These are phyloP conservation scores for Canavalia gladiata DNA, from an alignment of 306 rosid genomes.

Conservation along the genomic window DNA sequence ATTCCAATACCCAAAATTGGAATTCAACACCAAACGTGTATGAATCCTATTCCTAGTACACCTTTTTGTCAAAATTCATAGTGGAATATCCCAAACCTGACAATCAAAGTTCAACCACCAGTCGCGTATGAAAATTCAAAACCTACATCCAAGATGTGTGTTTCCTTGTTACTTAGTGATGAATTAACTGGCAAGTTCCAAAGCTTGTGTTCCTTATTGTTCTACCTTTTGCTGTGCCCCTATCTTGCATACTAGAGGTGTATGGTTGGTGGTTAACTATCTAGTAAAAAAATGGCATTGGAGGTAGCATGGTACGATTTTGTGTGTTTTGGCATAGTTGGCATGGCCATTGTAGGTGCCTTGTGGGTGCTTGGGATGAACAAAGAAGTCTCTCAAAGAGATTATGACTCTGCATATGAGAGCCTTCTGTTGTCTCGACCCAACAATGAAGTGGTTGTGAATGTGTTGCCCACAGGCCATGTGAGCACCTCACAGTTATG, in stretches of 20 bases:
- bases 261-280: neutral
- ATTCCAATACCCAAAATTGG: neutral
- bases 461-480: constrained; percentile 56
- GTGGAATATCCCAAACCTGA: constrained; percentile 38
- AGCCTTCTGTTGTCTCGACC: constrained; percentile 60
- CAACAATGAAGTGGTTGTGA: constrained; percentile 33
- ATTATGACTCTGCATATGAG: constrained; percentile 50
- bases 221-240: neutral
- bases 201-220: neutral
- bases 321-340: constrained; percentile 71
- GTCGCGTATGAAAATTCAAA: constrained; percentile 45
- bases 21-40: constrained; percentile 11
- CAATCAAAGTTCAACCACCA: constrained; percentile 65
- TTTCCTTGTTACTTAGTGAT: neutral
- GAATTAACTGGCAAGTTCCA: constrained; percentile 33
- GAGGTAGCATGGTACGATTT: constrained; percentile 73
- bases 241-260: neutral
- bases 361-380: constrained; percentile 63
- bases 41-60: neutral
- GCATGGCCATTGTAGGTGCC: constrained; percentile 52
- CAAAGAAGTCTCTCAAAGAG: constrained; percentile 51
- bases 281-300: constrained; percentile 58
- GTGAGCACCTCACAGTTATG: constrained; percentile 63
- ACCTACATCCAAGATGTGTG: neutral
- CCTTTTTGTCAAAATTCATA: neutral